Base-by-base conservation (phyloP, 1,139 yeast genomes). In the Hemisphaericaspora subhashii region DNA sequence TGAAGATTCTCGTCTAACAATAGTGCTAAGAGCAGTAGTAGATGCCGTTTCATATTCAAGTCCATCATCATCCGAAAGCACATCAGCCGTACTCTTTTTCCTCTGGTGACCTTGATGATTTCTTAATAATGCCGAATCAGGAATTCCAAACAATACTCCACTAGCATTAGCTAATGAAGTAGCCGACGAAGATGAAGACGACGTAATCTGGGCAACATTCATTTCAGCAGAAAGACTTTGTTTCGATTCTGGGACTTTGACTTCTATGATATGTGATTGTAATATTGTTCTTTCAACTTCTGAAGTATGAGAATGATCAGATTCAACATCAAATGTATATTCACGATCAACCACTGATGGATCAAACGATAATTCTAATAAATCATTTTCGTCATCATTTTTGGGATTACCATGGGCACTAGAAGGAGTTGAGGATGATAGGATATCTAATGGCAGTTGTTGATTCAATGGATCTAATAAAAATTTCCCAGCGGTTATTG, bases 231-330 rank as follows among this genome's bases (percentile, higher is more conserved):
- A 10, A 13, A 38, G 29, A 25, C 43, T 43, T 14, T 41, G 40
- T 14, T 40, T 41, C 9, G 45, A 41, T 18, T 31, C 36, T 9
- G 45, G 41, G 15, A 36, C 25, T 12, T 35, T 39, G 9, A 39
- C 33, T 25, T 37, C 35, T 14, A 41, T 33, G 22, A 27, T n/a
- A 29, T 41, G 45, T 16, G 42, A 31, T 33, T 40, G 40, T n/a
- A 43, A 34, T 8, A 41, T 34, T 3, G 45, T 39, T 41, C 45
- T 38, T 33, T 43, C 42, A 29, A 36, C 24, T 21, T 31, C 38
- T 17, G 41, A 32, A 5, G 33, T 31, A 10, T 30, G 25, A 10
- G 33, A 34, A 31, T 31, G 18, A 18, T 16, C 23, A 2, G 28
- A 27, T 18, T 18, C 30, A 16, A 12, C 30, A 8, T 25, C 30